A percentile compares a stretch with the other conserved stretches of the same genome.
Evolutionary conservation across 306 rosid species (phyloP).

Genomic region (Citrullus colocynthis): DNA sequence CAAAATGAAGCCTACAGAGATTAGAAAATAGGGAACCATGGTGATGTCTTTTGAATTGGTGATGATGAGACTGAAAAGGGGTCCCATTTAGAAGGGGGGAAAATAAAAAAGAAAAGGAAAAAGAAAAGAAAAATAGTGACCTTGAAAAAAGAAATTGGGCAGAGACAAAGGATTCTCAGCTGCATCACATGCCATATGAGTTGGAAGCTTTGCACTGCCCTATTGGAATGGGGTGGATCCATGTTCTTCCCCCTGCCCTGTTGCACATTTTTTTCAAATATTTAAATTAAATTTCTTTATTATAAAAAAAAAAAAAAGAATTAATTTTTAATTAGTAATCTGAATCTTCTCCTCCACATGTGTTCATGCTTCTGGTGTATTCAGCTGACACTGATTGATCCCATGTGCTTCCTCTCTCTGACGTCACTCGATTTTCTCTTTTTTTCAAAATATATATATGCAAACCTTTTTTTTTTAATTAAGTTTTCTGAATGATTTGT

Average conservation of each 20-base stretch:
- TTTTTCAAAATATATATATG: background rate
- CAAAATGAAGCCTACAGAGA: conserved; percentile 5
- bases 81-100: conserved; percentile 11
- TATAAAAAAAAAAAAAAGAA: background rate
- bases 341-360: conserved; percentile 56
- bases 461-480: too few species aligned
- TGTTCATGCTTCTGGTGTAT: conserved; percentile 28
- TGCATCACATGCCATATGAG: conserved; percentile 48
- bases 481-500: background rate
- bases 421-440: conserved; percentile 20
- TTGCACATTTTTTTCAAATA: background rate
- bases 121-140: background rate
- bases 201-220: conserved; percentile 36
- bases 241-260: conserved; percentile 19
- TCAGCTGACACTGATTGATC: conserved; percentile 28
- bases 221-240: conserved; percentile 52
- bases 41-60: conserved; percentile 9
- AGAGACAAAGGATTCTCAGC: conserved; percentile 38
- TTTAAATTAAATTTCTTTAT: background rate
- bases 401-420: conserved; percentile 55
- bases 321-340: conserved; percentile 5
- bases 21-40: background rate
- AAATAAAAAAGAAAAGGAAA: background rate
- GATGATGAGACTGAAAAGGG: conserved; percentile 29
- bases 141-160: conserved; percentile 21